Base-by-base conservation (phyloP, 2,329 filamentous ascomycete genomes). In the Ceratocystis diversiconidia region DNA sequence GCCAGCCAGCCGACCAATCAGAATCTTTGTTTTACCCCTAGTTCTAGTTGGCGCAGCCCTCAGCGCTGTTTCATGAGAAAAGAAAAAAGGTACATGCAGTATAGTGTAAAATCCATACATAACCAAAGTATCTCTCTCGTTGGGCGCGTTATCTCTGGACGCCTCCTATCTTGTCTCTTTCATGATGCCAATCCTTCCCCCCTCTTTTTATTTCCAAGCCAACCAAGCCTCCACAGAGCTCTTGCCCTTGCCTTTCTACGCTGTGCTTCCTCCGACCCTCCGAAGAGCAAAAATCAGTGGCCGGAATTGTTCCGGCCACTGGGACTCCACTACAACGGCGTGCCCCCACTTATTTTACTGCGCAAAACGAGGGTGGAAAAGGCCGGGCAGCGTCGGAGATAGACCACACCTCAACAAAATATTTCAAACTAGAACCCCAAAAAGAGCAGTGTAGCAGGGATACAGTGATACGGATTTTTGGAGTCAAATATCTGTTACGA, bases 221-320 rank as follows among this genome's bases (percentile, higher is more conserved):
- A 61, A 41, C n/a, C 36, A 25, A 22, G 41, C 55, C 55, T 19
- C 28, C 25, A 55, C 46, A 50, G 22, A 63, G 46, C 25, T 32
- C 17, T 10, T 52, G 48, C 22, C 10, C 10, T 28, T 22, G 12
- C 7, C 30, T n/a, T 36, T 6, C 25, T n/a, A 17, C 5, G 22
- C 17, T 59, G 25, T 2, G 5, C 55, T 59, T 12, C 55, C 55
- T 59, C 62, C 62, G 62, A 63, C n/a, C 32, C 15, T 30, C 62
- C 62, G 44, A 50, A 52, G 8, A 25, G 17, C 4, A 28, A 28
- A 61, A 28, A 22, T 36, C 17, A 28, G 36, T 59, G 64, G 65
- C 65, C 65, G 65, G 65, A 66, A 66, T 17, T 0, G 5, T 66
- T 66, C 65, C 65, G 65, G 65, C 65, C 65, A 66, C 61, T 41